These are phyloP conservation scores for Zasmidium angulare DNA, from an alignment of 2,329 filamentous ascomycete species.

Conservation along the genomic window DNA sequence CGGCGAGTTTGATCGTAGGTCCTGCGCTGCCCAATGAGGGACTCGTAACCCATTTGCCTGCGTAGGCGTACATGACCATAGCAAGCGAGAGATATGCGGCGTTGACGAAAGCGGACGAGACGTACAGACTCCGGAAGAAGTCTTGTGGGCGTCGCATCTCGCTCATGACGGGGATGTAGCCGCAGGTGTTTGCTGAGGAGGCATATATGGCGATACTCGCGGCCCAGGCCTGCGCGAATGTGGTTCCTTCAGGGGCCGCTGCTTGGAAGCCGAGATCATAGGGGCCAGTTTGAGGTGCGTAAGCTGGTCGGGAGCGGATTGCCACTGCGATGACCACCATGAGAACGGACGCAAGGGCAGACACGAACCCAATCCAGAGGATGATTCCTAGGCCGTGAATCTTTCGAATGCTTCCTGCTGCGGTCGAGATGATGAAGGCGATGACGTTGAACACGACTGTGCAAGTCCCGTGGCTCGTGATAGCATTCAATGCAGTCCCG, in stretches of 20 bases:
- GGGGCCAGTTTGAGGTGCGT: constrained; percentile 12
- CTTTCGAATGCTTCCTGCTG: constrained; percentile 14
- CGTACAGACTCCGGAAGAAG: constrained; percentile 34
- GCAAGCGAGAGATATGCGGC: constrained; percentile 37
- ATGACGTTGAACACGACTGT: constrained; percentile 15
- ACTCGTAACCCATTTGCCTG: constrained; percentile 46
- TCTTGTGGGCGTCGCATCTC: constrained; percentile 39
- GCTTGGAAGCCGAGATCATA: constrained; percentile 10
- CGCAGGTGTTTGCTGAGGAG: constrained; percentile 38
- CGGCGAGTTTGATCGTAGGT: constrained; percentile 41
- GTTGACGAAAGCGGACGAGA: constrained; percentile 19
- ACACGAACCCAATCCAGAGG: constrained; percentile 49
- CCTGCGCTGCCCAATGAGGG: constrained; percentile 49
- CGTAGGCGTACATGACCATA: constrained; percentile 46
- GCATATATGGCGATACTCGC: constrained; percentile 30
- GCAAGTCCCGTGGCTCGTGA: constrained; percentile 16
- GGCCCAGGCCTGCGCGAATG: constrained; percentile 14
- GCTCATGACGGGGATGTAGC: constrained; percentile 38
- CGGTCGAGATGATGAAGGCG: constrained; percentile 8
- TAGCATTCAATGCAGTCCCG: constrained; percentile 13
- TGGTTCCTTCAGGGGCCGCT: constrained; percentile 6
- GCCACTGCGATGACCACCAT: constrained; percentile 36
- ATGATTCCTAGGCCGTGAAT: constrained; percentile 15
- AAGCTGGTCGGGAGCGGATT: constrained; percentile 9
- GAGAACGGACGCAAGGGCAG: constrained; percentile 47